A percentile compares a stretch with the other conserved stretches of the same genome.
Conservation (phyloP, 176 grass and related monocot genomes). For the Avena atlantica region DNA sequence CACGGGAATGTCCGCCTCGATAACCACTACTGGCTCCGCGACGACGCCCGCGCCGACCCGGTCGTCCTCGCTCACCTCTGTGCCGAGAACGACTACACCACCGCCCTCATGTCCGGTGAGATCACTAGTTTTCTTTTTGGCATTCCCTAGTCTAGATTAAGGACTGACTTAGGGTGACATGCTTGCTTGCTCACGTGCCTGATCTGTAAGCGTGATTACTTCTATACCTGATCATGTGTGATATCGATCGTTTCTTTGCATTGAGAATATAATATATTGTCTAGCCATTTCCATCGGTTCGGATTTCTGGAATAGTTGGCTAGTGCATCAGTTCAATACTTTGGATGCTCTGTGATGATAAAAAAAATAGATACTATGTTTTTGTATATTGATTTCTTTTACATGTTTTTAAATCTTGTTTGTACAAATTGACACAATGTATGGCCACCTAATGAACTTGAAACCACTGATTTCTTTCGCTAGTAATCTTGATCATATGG, state of each 20-base stretch:
- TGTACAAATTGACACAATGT: background rate
- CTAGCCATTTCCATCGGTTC: no score
- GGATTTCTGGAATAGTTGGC: no score
- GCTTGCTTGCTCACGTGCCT: background rate
- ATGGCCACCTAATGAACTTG: slow-evolving; percentile 18
- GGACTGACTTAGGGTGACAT: background rate
- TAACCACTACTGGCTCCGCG: slow-evolving; percentile 55
- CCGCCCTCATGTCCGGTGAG: slow-evolving; percentile 64
- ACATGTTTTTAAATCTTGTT: background rate
- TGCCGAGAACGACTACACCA: slow-evolving; percentile 76
- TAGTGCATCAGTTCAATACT: background rate
- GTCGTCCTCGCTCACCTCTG: slow-evolving; percentile 68
- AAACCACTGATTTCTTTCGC: background rate
- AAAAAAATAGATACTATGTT: background rate
- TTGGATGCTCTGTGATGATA: background rate
- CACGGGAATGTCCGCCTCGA: slow-evolving; percentile 76
- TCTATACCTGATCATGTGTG: background rate
- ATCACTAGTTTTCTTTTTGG: background rate
- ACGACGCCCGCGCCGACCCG: slow-evolving; percentile 64
- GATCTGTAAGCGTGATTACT: background rate
- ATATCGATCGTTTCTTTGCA: no score
- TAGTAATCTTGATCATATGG: slow-evolving; percentile 10
- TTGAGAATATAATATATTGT: no score
- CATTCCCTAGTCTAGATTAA: background rate
- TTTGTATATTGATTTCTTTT: background rate